Percentiles rank a stretch among this genome's conserved stretches.
These are phyloP conservation scores for Lindgomyces ingoldianus DNA, from an alignment of 495 filamentous ascomycete genomes.

Conservation along the genomic window DNA sequence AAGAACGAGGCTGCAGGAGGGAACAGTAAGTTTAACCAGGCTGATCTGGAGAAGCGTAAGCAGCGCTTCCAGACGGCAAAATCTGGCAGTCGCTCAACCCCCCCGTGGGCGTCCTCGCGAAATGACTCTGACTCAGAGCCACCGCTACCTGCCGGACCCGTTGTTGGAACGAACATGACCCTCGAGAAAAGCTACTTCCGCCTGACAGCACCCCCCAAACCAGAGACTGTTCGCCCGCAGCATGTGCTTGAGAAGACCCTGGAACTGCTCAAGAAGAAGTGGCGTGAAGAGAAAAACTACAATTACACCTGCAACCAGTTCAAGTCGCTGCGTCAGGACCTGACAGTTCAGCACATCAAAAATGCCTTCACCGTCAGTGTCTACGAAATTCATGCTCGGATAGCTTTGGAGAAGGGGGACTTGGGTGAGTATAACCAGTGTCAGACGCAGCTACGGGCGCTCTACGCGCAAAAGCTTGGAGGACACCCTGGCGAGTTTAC, in stretches of 20 bases:
- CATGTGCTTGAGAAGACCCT: conserved; percentile 77
- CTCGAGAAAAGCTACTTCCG: conserved; percentile 95
- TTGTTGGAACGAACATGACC: conserved; percentile 80
- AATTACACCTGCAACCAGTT: conserved; percentile 98
- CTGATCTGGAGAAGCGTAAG: conserved; percentile 82
- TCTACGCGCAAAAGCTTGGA: conserved; percentile 82
- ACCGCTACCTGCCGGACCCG: conserved; percentile 66
- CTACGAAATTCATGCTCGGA: conserved; percentile 96
- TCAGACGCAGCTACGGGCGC: conserved; percentile 90
- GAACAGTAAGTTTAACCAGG: conserved; percentile 78
- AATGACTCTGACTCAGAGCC: conserved; percentile 61
- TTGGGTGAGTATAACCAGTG: conserved; percentile 99
- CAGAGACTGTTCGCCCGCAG: conserved; percentile 84
- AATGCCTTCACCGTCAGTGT: conserved; percentile 93
- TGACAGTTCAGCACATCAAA: conserved; percentile 96
- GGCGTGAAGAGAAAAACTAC: conserved; percentile 92
- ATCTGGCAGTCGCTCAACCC: not conserved
- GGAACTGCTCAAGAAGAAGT: conserved; percentile 88
- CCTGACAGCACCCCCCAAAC: conserved; percentile 83
- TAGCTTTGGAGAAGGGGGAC: conserved; percentile 97
- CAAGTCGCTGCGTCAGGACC: conserved; percentile 96
- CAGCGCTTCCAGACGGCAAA: conserved; percentile 69
- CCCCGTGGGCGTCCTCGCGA: too few species aligned
- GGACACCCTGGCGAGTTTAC: conserved; percentile 95
- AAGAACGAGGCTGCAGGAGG: conserved; percentile 46